Percentiles rank a stretch among this genome's conserved stretches.
phyloP scores from a whole-genome alignment of 805 yeast genomes.

The Lipomyces yamadae region DNA sequence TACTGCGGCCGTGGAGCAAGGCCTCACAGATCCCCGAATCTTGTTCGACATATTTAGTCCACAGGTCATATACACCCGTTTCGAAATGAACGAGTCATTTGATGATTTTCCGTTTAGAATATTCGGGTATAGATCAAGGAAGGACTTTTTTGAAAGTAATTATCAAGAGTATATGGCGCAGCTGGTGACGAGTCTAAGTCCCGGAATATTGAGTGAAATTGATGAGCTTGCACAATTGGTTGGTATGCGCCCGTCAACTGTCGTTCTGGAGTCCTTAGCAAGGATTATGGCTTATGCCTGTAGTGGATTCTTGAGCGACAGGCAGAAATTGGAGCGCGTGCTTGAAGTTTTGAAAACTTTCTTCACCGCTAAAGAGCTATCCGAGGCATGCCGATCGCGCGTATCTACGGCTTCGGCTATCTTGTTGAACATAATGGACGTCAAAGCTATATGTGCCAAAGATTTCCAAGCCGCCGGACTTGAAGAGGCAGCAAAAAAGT shows the following conservation, averaged over 20 bases:
- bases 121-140: slow-evolving; percentile 32
- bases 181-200: not conserved
- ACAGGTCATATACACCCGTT: slow-evolving; percentile 27
- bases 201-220: not conserved
- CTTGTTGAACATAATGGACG: not conserved
- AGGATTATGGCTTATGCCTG: slow-evolving; percentile 13
- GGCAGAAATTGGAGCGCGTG: not conserved
- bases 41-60: slow-evolving; percentile 25
- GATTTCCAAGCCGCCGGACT: slow-evolving; percentile 7
- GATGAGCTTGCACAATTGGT: not conserved
- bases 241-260: not conserved
- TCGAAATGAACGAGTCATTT: slow-evolving; percentile 7
- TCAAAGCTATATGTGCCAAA: not conserved
- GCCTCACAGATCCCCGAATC: slow-evolving; percentile 9
- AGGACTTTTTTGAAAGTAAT: slow-evolving; percentile 18
- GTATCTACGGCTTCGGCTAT: slow-evolving; percentile 2
- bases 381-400: not conserved
- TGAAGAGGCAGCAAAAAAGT: not conserved
- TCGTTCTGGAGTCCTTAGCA: slow-evolving; percentile 7
- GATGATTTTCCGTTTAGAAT: slow-evolving; percentile 15
- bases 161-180: slow-evolving; percentile 19
- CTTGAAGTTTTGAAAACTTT: not conserved
- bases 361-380: not conserved
- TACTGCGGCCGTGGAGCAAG: slow-evolving; percentile 52
- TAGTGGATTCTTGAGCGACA: slow-evolving; percentile 1